A percentile compares a stretch with the other conserved stretches of the same genome.
These are phyloP conservation scores for Saccharomycopsis javanensis DNA, from an alignment of 805 yeast genomes.

Conservation along the genomic window DNA sequence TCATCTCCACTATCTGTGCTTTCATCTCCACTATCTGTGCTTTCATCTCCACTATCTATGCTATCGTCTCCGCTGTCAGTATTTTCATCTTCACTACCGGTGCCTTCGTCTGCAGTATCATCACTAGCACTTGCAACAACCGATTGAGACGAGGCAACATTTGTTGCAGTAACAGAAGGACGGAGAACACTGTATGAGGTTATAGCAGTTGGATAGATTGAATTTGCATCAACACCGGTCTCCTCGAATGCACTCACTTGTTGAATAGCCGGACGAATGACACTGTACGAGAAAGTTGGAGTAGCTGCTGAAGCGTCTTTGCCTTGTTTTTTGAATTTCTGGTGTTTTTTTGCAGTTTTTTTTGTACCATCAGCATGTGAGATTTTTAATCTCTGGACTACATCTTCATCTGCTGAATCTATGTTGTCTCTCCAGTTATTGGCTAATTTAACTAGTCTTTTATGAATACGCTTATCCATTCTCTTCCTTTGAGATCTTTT, in stretches of 20 bases:
- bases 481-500: background rate
- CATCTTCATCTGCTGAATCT: background rate
- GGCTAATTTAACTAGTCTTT: background rate
- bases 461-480: background rate
- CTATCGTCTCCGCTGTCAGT: background rate
- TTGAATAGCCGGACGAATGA: background rate
- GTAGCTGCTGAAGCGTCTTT: background rate
- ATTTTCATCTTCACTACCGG: background rate
- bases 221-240: background rate
- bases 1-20: background rate
- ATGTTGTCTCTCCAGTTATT: background rate
- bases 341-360: background rate
- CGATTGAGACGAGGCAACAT: background rate
- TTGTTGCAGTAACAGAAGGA: background rate
- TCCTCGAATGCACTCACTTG: background rate
- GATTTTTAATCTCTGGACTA: background rate
- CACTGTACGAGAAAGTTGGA: background rate
- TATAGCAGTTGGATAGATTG: background rate
- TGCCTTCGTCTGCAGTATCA: background rate
- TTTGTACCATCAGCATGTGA: background rate
- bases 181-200: background rate
- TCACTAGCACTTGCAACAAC: background rate
- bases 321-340: background rate
- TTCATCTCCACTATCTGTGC: background rate
- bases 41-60: background rate